Evolutionary conservation across 495 filamentous ascomycete species (phyloP).

Genomic region (Annulohypoxylon stygium): DNA sequence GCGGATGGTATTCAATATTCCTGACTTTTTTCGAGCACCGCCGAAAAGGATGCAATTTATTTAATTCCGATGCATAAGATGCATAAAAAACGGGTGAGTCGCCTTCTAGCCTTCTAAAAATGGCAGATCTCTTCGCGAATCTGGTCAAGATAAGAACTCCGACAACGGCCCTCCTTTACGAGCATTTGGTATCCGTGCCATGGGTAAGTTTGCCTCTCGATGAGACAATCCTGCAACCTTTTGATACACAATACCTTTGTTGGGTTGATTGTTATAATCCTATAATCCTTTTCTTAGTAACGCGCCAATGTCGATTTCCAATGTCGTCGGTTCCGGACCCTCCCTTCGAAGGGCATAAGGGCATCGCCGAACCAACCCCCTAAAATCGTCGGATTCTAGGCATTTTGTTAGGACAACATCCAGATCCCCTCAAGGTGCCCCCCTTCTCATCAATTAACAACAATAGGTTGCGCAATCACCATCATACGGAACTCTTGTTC

Average conservation of each 20-base stretch:
- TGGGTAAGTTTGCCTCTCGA: constrained; percentile 32
- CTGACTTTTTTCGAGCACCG: constrained; percentile 21
- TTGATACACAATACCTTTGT: constrained; percentile 21
- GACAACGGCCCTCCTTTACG: constrained; percentile 49
- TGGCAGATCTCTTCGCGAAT: constrained; percentile 35
- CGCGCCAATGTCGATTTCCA: constrained; percentile 8
- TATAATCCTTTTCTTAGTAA: background rate
- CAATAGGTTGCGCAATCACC: constrained; percentile 23
- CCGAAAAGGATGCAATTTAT: constrained; percentile 19
- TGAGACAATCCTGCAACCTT: constrained; percentile 36
- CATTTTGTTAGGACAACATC: constrained; percentile 10
- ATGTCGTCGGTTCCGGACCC: constrained; percentile 14
- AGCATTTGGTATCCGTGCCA: constrained; percentile 19
- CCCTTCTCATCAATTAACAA: constrained; percentile 7
- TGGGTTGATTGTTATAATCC: constrained; percentile 10
- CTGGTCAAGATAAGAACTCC: constrained; percentile 41
- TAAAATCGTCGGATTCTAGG: background rate
- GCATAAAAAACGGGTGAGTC: constrained; percentile 6
- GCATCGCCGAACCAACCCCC: background rate
- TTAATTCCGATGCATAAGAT: constrained; percentile 13
- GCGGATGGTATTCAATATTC: constrained; percentile 1
- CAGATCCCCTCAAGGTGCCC: background rate
- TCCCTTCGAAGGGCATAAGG: constrained; percentile 10
- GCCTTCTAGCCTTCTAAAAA: constrained; percentile 22
- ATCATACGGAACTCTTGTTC: constrained; percentile 20